phyloP scores from a whole-genome alignment of 352 stramenopile genomes.

The Phytophthora multivora region DNA sequence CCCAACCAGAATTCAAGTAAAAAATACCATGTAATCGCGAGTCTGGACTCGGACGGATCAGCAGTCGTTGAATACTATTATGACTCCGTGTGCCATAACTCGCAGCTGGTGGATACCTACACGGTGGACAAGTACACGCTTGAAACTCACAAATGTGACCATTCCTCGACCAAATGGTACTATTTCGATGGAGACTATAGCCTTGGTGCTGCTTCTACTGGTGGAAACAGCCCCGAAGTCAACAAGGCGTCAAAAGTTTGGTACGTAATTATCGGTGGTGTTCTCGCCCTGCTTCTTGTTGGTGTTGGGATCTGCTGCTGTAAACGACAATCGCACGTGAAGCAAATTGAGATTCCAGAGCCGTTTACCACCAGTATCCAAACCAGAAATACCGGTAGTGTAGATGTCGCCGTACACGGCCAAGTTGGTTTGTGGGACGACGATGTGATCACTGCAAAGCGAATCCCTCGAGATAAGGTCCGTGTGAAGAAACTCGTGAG shows the following conservation, averaged over 20 bases:
- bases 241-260: constrained; percentile 1
- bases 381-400: constrained; percentile 16
- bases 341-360: constrained; percentile 19
- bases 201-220: background rate
- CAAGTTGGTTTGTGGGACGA: constrained; percentile 40
- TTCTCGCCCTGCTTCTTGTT: background rate
- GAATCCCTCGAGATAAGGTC: constrained; percentile 43
- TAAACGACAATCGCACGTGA: constrained; percentile 4
- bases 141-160: constrained; percentile 13
- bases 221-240: background rate
- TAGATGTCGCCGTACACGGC: constrained; percentile 14
- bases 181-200: constrained; percentile 20
- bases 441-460: constrained; percentile 41
- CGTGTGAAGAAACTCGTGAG: constrained; percentile 30
- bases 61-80: constrained; percentile 25
- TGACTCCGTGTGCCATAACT: constrained; percentile 11
- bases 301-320: constrained; percentile 18
- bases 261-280: too few species aligned
- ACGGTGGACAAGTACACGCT: constrained; percentile 13
- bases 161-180: constrained; percentile 28
- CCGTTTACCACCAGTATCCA: constrained; percentile 25
- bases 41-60: constrained; percentile 24
- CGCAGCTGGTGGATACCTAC: constrained; percentile 8
- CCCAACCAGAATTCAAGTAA: constrained; percentile 21
- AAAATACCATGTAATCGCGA: constrained; percentile 16